Evolutionary conservation across 805 yeast species (phyloP), one percentile per base, ranked within the genome.

Genomic region (Candida parachauliodes): DNA sequence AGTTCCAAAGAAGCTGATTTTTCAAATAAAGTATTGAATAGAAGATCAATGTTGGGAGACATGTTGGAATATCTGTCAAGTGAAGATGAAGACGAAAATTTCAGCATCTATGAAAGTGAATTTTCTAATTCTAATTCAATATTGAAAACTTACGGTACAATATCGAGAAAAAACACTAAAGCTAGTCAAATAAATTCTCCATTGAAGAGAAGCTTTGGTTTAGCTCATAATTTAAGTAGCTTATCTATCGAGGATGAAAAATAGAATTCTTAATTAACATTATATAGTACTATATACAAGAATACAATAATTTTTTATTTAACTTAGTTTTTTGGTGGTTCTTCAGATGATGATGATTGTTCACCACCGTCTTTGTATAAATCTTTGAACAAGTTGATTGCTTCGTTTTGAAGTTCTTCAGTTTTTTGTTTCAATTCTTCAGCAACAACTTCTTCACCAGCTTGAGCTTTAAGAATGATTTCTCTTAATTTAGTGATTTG

Each of bases 301-400:
- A 8, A 29, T 21, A 21, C 24, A 21, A 8, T 21, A 21, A 21
- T n/a, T n/a, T n/a, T n/a, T n/a, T n/a, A n/a, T n/a, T n/a, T n/a
- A n/a, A n/a, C 47, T 43, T 55, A 57, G 45, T 56, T 54, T 47
- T 55, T 54, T 50, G 59, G 59, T 46, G 47, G 57, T 46, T 54
- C 52, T 45, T 49, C 55, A 25, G 55, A 45, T 19, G 51, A 44
- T 20, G 32, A 26, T 16, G 41, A 47, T 25, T 43, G 39, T 33
- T 37, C 39, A 28, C 42, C 45, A 45, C 45, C 43, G 25, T 51
- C 57, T 45, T 59, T 59, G 51, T 59, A 58, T 54, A 80, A 67
- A 72, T 83, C 79, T 67, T 81, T 87, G 59, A 85, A 83, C 50
- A 84, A 74, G 63, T 81, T 80, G 70, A 85, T 73, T 12, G 91